Conservation (phyloP, 768 basidiomycete species). For the Hypsizygus marmoreus region DNA sequence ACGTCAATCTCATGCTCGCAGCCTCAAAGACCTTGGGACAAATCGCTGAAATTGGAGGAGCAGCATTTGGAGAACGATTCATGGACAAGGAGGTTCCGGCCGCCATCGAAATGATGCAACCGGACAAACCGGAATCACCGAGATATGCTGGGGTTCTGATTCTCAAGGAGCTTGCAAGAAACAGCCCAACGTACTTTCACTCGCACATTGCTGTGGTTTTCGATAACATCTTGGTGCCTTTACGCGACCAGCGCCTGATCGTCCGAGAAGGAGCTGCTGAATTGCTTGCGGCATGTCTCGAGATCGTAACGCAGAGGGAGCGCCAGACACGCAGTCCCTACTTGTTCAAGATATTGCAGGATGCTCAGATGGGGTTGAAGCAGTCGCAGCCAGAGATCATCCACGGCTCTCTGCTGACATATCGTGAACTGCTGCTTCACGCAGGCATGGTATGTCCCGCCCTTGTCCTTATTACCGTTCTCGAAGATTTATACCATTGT, state of each 20-base stretch:
- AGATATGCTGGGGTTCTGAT: slow-evolving; percentile 94
- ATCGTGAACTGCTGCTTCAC: slow-evolving; percentile 87
- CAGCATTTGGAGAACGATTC: slow-evolving; percentile 83
- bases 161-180: slow-evolving; percentile 88
- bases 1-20: slow-evolving; percentile 91
- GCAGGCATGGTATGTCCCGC: slow-evolving; percentile 81
- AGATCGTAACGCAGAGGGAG: slow-evolving; percentile 79
- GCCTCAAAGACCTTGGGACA: slow-evolving; percentile 91
- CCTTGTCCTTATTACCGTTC: not conserved
- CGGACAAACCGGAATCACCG: slow-evolving; percentile 79
- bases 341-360: slow-evolving; percentile 81
- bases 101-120: slow-evolving; percentile 78
- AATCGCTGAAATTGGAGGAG: slow-evolving; percentile 82
- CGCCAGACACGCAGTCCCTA: slow-evolving; percentile 66
- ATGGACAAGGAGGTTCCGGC: slow-evolving; percentile 89
- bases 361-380: slow-evolving; percentile 83
- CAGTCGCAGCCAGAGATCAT: slow-evolving; percentile 83
- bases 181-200: slow-evolving; percentile 86
- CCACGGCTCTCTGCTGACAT: slow-evolving; percentile 90
- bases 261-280: slow-evolving; percentile 94
- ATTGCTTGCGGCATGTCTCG: slow-evolving; percentile 88
- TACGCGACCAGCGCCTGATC: slow-evolving; percentile 86
- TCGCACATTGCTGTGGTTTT: slow-evolving; percentile 86
- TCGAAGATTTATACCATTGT: slow-evolving; percentile 3
- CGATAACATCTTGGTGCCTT: slow-evolving; percentile 88